Evolutionary conservation across 2,329 filamentous ascomycete genomes (phyloP), one percentile per base, ranked within the genome.

Genomic region (Colletotrichum cereale): DNA sequence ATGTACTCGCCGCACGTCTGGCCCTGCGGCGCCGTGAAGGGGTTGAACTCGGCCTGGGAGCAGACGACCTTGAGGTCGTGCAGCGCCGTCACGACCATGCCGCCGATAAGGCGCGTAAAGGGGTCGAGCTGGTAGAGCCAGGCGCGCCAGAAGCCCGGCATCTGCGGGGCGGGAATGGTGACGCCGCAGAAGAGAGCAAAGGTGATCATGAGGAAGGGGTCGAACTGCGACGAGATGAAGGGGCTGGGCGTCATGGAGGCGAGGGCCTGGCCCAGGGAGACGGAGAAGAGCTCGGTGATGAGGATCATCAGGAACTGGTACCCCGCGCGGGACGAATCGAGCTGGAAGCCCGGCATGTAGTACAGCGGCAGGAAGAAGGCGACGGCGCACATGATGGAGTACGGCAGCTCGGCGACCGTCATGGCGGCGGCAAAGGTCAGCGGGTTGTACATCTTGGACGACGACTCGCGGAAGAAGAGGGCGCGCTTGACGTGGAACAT

Each of bases 121-220:
- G 94, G 94, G 78, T 95, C 91, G 21, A 97, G 89, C 80, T 96
- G 86, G 84, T 95, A 95, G 10, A 96, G 85, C 93, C 93, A 96
- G 1, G 88, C 86, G 42, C 91, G 88, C 92, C 93, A 96, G 83
- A 95, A 95, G 2, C 82, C 84, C 2, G 93, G 92, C 82, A 97
- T 97, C 80, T 93, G 90, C 0, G 91, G 88, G 52, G 91, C 89
- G 0, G 94, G 92, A 62, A 97, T 93, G 0, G 93, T 92, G 73
- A 97, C 94, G 80, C 94, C 94, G 77, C 93, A 97, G 89, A 97
- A 97, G 31, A 97, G 87, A 1, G 92, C 88, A 78, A 97, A 96
- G 70, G 92, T 90, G 79, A 96, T 93, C 80, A 95, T 91, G 79
- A 96, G 84, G 79, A 95, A 93, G 0, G 95, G 94, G 76, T 97